Evolutionary conservation across 352 stramenopile genomes (phyloP), one percentile per base, ranked within the genome.

Genomic region (Globisporangium uncinulatum): DNA sequence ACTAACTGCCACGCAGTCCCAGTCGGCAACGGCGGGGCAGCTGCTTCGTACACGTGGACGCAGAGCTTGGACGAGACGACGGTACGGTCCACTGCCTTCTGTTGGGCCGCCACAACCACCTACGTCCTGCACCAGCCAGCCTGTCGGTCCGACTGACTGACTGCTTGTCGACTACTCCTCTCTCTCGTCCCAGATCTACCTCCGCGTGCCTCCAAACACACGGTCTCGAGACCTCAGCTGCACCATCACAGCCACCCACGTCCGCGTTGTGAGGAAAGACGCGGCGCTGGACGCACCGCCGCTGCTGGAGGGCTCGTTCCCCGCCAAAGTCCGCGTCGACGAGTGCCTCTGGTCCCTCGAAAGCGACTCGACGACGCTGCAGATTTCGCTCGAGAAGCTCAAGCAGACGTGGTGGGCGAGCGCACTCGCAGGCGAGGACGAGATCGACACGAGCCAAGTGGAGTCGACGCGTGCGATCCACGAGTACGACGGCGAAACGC

Each of bases 261-360:
- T 99, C 1, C 94, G 85, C 59, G 85, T 98, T 8, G 70, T 67
- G 19, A 54, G 98, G 29, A 96, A 93, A 44, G 54, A 24, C 20
- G 24, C 42, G 7, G 14, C 1, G 1, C 6, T 11, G 7, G 20
- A 39, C 34, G 56, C 31, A 4, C 65, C 29, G 0, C 49, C 71
- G 21, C 57, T 90, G 10, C 42, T 94, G 17, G 73, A 99, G 60
- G 96, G 89, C 48, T 67, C 91, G 0, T 72, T 99, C 3, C 78
- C 81, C 20, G 96, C 98, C 50, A 83, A 89, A 45, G 89, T 99
- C n/a, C 94, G 97, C 39, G 76, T 92, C 4, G 96, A 99, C 65
- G 97, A 99, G 66, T 98, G 92, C 55, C 86, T 98, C 59, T 99
- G 97, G 97, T 99, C 97, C 1, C 66, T 99, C 21, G 83, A 95